phyloP scores from a whole-genome alignment of 139 green algal genomes.

The Tetraselmis chui region DNA sequence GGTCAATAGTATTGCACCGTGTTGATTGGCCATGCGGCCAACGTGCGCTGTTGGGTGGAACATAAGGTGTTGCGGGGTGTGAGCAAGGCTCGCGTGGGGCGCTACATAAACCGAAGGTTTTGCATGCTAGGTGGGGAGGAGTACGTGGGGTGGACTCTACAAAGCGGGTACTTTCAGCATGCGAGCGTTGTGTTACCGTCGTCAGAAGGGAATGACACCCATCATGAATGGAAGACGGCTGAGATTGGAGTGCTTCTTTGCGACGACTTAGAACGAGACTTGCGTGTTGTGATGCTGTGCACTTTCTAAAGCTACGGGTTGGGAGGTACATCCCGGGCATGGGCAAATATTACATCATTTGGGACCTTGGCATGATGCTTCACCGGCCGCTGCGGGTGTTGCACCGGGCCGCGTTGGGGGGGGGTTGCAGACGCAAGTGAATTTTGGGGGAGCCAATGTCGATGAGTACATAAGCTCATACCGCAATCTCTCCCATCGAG shows the following conservation, averaged over 20 bases:
- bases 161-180: constrained; percentile 42
- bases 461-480: constrained; percentile 24
- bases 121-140: constrained; percentile 12
- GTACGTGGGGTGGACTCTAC: constrained; percentile 18
- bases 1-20: constrained; percentile 10
- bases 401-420: not conserved
- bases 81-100: constrained; percentile 4
- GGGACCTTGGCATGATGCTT: constrained; percentile 50
- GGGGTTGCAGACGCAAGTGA: constrained; percentile 20
- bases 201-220: too few species aligned
- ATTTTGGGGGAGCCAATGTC: constrained; percentile 25
- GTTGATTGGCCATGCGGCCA: constrained; percentile 17
- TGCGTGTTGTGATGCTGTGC: not conserved
- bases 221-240: too few species aligned
- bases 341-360: constrained; percentile 33
- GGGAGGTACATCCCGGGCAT: constrained; percentile 22
- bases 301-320: constrained; percentile 40
- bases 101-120: constrained; percentile 4
- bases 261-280: not conserved
- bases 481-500: constrained; percentile 6
- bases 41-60: constrained; percentile 25
- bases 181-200: not conserved
- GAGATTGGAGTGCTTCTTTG: too few species aligned
- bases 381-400: constrained; percentile 22
- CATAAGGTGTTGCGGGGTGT: constrained; percentile 17